Evolutionary conservation across 495 filamentous ascomycete genomes (phyloP).

Genomic region (Jackrogersella multiformis): DNA sequence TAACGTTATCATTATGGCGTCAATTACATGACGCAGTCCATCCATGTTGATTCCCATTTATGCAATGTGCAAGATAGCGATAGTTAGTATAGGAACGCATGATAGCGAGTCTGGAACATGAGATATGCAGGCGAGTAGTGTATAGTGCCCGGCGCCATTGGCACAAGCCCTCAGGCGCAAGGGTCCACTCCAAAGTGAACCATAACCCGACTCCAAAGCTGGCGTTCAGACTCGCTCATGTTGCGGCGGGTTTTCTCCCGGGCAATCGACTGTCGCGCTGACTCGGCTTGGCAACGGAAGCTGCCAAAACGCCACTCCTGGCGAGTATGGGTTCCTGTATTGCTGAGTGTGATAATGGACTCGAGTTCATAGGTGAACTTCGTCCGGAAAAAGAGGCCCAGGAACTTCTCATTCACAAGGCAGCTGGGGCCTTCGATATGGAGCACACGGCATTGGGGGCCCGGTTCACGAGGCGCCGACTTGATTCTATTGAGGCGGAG

Average conservation of each 20-base stretch:
- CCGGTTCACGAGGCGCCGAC: constrained; percentile 14
- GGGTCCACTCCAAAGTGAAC: constrained; percentile 36
- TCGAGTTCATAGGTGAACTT: constrained; percentile 55
- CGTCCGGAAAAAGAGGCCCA: constrained; percentile 48
- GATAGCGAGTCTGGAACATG: no score
- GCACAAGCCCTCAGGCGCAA: constrained; percentile 2
- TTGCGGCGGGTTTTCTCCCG: constrained; percentile 36
- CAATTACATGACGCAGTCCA: no score
- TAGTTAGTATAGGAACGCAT: no score
- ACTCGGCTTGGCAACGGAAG: constrained; percentile 55
- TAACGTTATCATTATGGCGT: no score
- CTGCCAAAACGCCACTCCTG: constrained; percentile 56
- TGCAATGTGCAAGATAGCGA: no score
- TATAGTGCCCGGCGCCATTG: background rate
- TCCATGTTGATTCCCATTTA: no score
- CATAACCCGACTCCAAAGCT: constrained; percentile 16
- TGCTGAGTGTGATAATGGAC: constrained; percentile 46
- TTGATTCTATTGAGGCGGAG: constrained; percentile 35
- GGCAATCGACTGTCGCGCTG: constrained; percentile 47
- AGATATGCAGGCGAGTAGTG: no score
- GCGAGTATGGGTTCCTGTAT: background rate
- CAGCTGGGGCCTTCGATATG: constrained; percentile 47
- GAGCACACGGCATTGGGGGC: constrained; percentile 42
- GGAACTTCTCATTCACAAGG: constrained; percentile 43
- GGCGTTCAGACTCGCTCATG: background rate